A percentile compares a stretch with the other conserved stretches of the same genome.
phyloP scores from a whole-genome alignment of 2,329 filamentous ascomycete genomes.

The Nemania sp. region DNA sequence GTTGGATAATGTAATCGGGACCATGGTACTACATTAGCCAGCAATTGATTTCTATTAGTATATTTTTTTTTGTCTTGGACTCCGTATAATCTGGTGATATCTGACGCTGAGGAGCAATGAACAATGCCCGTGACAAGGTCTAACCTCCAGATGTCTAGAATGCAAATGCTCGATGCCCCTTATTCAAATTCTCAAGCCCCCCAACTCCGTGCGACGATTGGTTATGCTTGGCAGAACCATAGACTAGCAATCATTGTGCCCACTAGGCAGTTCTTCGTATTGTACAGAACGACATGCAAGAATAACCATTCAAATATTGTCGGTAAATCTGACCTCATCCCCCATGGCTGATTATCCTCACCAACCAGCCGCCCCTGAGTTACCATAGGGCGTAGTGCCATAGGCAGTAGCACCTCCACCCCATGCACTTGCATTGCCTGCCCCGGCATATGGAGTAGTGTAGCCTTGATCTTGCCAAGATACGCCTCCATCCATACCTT shows the following conservation, averaged over 20 bases:
- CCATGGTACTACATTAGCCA: background rate
- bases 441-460: slow-evolving; percentile 74
- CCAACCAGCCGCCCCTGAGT: slow-evolving; percentile 65
- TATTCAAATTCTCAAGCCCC: slow-evolving; percentile 32
- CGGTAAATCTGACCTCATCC: slow-evolving; percentile 25
- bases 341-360: slow-evolving; percentile 48
- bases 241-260: slow-evolving; percentile 14
- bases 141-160: slow-evolving; percentile 11
- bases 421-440: slow-evolving; percentile 72
- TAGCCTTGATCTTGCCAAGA: slow-evolving; percentile 74
- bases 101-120: background rate
- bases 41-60: background rate
- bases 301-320: slow-evolving; percentile 32
- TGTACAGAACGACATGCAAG: slow-evolving; percentile 36
- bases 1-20: slow-evolving; percentile 13
- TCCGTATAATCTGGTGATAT: slow-evolving; percentile 1
- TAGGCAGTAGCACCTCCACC: slow-evolving; percentile 62
- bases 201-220: slow-evolving; percentile 43
- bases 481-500: slow-evolving; percentile 68
- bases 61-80: background rate
- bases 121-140: background rate
- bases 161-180: slow-evolving; percentile 21
- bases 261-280: slow-evolving; percentile 29
- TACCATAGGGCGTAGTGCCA: slow-evolving; percentile 62
- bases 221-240: slow-evolving; percentile 22